A percentile compares a stretch with the other conserved stretches of the same genome.
phyloP scores from a whole-genome alignment of 176 grass and related monocot genomes.

The Chloris gayana region DNA sequence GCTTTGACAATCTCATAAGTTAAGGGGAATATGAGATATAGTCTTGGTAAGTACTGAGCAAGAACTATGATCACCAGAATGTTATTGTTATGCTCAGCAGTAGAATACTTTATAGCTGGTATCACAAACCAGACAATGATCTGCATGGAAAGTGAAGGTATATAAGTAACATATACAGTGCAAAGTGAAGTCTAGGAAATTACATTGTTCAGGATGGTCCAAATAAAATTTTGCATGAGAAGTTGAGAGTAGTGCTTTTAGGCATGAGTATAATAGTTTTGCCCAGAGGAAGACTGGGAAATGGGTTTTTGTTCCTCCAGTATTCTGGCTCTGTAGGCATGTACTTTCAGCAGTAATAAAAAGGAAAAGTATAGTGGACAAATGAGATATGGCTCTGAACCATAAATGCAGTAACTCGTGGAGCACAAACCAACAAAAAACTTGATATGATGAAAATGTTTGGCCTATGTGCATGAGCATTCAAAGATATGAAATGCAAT shows the following conservation, averaged over 20 bases:
- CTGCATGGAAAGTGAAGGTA: conserved; percentile 58
- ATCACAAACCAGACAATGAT: conserved; percentile 94
- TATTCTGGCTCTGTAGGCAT: not conserved
- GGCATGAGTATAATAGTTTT: not conserved
- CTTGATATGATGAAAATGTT: not conserved
- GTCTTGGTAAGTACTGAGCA: conserved; percentile 87
- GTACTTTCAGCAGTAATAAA: not conserved
- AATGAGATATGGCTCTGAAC: not conserved
- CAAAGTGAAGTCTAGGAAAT: not conserved
- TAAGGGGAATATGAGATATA: conserved; percentile 98
- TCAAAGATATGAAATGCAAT: not conserved
- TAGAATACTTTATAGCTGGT: conserved; percentile 73
- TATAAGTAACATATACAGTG: conserved; percentile 30
- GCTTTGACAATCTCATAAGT: conserved; percentile 89
- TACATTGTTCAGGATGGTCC: not conserved
- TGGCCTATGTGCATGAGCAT: not conserved
- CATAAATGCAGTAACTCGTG: not conserved
- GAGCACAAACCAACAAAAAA: not conserved
- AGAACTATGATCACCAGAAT: conserved; percentile 89
- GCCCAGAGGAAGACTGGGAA: not conserved
- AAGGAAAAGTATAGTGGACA: not conserved
- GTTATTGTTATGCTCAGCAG: conserved; percentile 88
- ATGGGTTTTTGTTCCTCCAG: not conserved
- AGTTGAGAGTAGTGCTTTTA: conserved; percentile 11
- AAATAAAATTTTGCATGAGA: conserved; percentile 16